Evolutionary conservation across 1,139 yeast species (phyloP).

Genomic region (Pichia kudriavzevii): DNA sequence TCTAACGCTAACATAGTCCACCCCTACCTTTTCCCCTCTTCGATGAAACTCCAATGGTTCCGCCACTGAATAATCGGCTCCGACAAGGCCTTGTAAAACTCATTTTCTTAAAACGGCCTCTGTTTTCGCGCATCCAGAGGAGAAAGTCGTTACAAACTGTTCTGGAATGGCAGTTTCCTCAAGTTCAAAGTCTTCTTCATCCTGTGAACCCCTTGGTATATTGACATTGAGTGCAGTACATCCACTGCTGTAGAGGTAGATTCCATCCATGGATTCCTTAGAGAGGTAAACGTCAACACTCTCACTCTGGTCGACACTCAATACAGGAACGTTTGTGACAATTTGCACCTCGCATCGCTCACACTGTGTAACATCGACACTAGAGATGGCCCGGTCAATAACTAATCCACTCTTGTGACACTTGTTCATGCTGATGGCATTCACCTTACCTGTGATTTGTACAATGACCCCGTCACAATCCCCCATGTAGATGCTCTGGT

Average conservation of each 20-base stretch:
- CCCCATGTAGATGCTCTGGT: conserved; percentile 85
- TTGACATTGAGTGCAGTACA: conserved; percentile 81
- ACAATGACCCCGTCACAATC: conserved; percentile 67
- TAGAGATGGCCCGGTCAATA: conserved; percentile 78
- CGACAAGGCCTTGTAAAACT: too few relatives aligned
- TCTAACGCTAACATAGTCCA: too few relatives aligned
- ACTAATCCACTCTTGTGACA: conserved; percentile 69
- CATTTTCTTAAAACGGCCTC: conserved; percentile 38
- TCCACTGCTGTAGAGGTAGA: conserved; percentile 75
- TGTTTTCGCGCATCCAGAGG: conserved; percentile 38
- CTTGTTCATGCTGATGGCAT: conserved; percentile 75
- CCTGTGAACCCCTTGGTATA: conserved; percentile 54
- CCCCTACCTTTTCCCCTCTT: too few relatives aligned
- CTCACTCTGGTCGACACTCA: conserved; percentile 82
- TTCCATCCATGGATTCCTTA: conserved; percentile 59
- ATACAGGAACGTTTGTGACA: conserved; percentile 69
- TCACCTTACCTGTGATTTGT: conserved; percentile 85
- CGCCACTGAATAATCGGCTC: too few relatives aligned
- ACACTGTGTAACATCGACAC: conserved; percentile 81
- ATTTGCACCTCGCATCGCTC: conserved; percentile 79
- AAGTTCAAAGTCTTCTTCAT: conserved; percentile 52
- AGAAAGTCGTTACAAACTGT: conserved; percentile 60
- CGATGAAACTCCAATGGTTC: too few relatives aligned
- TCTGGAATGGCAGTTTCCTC: conserved; percentile 81
- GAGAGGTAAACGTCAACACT: conserved; percentile 78